A percentile compares a stretch with the other conserved stretches of the same genome.
phyloP scores from a whole-genome alignment of 768 basidiomycete genomes.

The Pleurotus giganteus region DNA sequence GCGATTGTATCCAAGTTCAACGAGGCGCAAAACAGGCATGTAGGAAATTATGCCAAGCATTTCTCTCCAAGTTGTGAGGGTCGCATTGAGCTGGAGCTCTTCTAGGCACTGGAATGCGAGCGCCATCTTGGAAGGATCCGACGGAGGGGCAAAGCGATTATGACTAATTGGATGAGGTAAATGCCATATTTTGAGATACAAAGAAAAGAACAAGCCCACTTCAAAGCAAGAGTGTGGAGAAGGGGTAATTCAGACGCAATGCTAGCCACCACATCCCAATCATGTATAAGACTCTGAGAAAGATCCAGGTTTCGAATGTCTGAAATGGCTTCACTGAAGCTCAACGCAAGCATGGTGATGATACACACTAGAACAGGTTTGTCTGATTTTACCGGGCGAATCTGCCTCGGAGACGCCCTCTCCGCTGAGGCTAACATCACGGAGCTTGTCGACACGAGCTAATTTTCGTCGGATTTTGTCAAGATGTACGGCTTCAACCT shows the following conservation, averaged over 20 bases:
- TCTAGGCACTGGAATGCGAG: constrained; percentile 48
- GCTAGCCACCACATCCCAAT: constrained; percentile 65
- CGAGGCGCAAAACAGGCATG: constrained; percentile 52
- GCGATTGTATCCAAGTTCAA: constrained; percentile 75
- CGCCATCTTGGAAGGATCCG: constrained; percentile 25
- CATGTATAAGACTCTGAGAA: constrained; percentile 68
- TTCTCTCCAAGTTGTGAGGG: constrained; percentile 70
- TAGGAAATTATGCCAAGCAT: constrained; percentile 45
- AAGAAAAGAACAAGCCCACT: constrained; percentile 50
- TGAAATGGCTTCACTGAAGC: constrained; percentile 26
- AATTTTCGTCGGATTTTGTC: constrained; percentile 77
- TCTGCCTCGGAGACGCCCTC: constrained; percentile 55
- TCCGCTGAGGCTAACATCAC: constrained; percentile 78
- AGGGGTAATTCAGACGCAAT: constrained; percentile 61
- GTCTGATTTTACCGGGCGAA: constrained; percentile 46
- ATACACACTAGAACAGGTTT: constrained; percentile 68
- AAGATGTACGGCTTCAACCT: constrained; percentile 83
- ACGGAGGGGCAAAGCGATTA: constrained; percentile 55
- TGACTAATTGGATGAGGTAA: constrained; percentile 42
- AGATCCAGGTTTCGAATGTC: constrained; percentile 81
- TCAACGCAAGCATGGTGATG: constrained; percentile 6
- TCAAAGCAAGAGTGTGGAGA: constrained; percentile 69
- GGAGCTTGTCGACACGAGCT: constrained; percentile 60
- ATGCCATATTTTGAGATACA: constrained; percentile 15
- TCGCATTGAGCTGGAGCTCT: constrained; percentile 75